Conservation (phyloP, 1,284 basidiomycete species). For the Cutaneotrichosporon mucoides region DNA sequence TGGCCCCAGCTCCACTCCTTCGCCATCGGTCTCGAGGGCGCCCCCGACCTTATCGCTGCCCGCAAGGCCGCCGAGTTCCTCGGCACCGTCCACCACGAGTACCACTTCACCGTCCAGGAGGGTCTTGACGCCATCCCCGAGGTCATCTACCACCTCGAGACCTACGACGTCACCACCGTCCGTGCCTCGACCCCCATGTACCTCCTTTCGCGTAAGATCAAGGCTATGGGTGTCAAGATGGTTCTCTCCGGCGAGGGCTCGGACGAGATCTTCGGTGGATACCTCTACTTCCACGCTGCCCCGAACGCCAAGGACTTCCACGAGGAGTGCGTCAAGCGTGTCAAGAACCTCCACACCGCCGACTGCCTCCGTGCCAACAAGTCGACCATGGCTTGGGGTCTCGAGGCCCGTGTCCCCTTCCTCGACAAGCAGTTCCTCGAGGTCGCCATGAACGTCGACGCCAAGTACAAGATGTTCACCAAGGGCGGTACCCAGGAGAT, state of each 20-base stretch:
- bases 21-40: conserved; percentile 91
- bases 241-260: conserved; percentile 96
- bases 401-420: conserved; percentile 98
- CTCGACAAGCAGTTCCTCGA: conserved; percentile 96
- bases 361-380: conserved; percentile 98
- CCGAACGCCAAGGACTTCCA: conserved; percentile 87
- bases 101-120: conserved; percentile 97
- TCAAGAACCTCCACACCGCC: conserved; percentile 96
- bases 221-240: conserved; percentile 99
- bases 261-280: conserved; percentile 97
- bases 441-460: conserved; percentile 84
- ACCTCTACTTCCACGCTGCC: conserved; percentile 99
- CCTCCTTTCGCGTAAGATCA: conserved; percentile 94
- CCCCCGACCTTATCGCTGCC: conserved; percentile 92
- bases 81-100: conserved; percentile 95
- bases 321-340: conserved; percentile 89
- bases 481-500: conserved; percentile 72
- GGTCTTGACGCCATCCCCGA: conserved; percentile 96
- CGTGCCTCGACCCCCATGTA: conserved; percentile 85
- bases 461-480: conserved; percentile 83
- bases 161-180: conserved; percentile 98
- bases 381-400: conserved; percentile 99
- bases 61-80: conserved; percentile 90
- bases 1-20: conserved; percentile 99
- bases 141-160: conserved; percentile 98